Evolutionary conservation across 1,284 basidiomycete species (phyloP), one percentile per base, ranked within the genome.

Genomic region (Boletellus dicymbophilus): DNA sequence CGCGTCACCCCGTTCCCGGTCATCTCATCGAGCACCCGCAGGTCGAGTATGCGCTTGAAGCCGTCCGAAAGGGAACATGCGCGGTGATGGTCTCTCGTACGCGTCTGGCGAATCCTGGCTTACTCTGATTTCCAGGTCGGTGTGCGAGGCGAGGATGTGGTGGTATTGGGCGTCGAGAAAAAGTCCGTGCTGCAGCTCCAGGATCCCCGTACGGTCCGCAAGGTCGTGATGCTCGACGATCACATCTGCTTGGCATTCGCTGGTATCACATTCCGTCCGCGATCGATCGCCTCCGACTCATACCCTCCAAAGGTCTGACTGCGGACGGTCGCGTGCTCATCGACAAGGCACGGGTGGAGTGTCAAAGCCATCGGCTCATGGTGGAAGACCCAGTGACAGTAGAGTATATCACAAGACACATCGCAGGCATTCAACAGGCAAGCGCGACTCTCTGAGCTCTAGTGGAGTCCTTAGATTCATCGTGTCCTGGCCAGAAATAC

Each of bases 41-140:
- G 91, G 97, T 99, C 60, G 97, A 99, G 75, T 99, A 99, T 72
- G 97, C 97, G 7, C 77, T 90, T 21, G 97, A 99, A 72, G 97
- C 97, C 44, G 97, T 99, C 42, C 80, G 93, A 61, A 95, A 96
- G 70, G 97, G 97, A 44, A 99, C 97, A 15, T 98, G 96, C 70
- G 96, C 96, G 46, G 96, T 97, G 66, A 62, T 66, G 82, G 16
- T 38, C 8, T 42, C 8, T 20, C 18, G n/a, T 6, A 25, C 23
- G 23, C 37, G 18, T 44, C 23, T 12, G 2, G 23, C 34, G 11
- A 11, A 22, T 10, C 22, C 16, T 15, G 13, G 27, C 52, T 66
- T 46, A 55, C 13, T 33, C 52, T 37, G 48, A 20, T 26, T 40
- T 39, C 37, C 51, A 96, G 94, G 94, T 99, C 53, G 97, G 97